Percentiles rank a stretch among this genome's conserved stretches.
phyloP scores from a whole-genome alignment of 345 rosid species.

The Arabis alpina region DNA sequence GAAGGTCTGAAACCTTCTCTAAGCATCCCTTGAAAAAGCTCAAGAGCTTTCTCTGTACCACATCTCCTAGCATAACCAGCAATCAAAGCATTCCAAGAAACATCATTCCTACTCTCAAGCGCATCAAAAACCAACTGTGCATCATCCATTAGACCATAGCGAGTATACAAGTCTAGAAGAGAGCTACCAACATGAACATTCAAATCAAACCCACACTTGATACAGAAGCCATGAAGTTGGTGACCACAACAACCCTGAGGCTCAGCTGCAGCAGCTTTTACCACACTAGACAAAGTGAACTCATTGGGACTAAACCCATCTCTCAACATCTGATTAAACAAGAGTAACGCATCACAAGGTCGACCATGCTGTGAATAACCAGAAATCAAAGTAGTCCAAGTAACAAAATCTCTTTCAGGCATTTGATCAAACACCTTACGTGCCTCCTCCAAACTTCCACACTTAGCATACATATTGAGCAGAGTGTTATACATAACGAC shows the following conservation, averaged over 20 bases:
- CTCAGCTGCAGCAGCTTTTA: slow-evolving; percentile 60
- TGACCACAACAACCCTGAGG: slow-evolving; percentile 42
- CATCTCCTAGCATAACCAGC: slow-evolving; percentile 65
- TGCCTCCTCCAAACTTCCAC: slow-evolving; percentile 54
- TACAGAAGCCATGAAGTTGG: slow-evolving; percentile 59
- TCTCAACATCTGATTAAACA: slow-evolving; percentile 55
- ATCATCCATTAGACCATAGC: slow-evolving; percentile 55
- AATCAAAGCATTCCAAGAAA: slow-evolving; percentile 74
- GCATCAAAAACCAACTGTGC: slow-evolving; percentile 51
- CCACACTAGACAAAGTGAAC: slow-evolving; percentile 60
- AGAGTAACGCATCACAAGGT: slow-evolving; percentile 51
- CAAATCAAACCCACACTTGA: slow-evolving; percentile 52
- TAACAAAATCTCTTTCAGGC: slow-evolving; percentile 49
- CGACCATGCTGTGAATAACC: slow-evolving; percentile 59
- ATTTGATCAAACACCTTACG: slow-evolving; percentile 59
- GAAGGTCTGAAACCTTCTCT: slow-evolving; percentile 54
- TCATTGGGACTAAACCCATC: slow-evolving; percentile 53
- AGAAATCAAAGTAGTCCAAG: slow-evolving; percentile 67
- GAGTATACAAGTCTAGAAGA: slow-evolving; percentile 62
- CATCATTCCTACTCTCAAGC: slow-evolving; percentile 58
- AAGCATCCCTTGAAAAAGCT: slow-evolving; percentile 54
- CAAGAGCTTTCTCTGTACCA: slow-evolving; percentile 54
- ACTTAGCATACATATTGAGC: slow-evolving; percentile 54
- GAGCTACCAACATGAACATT: slow-evolving; percentile 72
- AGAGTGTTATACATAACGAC: slow-evolving; percentile 50